A percentile compares a stretch with the other conserved stretches of the same genome.
Evolutionary conservation across 1,139 yeast species (phyloP).

Genomic region (Meyerozyma athensensis): DNA sequence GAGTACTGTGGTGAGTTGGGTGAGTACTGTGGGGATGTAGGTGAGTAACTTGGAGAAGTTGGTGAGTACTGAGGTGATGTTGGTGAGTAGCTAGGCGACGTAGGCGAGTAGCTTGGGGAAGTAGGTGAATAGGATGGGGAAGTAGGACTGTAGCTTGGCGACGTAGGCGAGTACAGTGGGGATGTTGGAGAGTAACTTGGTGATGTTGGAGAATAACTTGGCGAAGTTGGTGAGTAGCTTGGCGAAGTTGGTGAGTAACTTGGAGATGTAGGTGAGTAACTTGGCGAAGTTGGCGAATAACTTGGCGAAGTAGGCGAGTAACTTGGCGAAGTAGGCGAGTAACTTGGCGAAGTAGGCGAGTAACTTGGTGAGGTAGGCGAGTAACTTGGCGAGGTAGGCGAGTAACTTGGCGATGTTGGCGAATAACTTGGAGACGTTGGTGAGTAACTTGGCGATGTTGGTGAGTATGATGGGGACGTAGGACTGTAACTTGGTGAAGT

Average conservation of each 20-base stretch:
- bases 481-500: slow-evolving; percentile 71
- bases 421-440: slow-evolving; percentile 70
- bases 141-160: slow-evolving; percentile 47
- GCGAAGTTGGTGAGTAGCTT: slow-evolving; percentile 47
- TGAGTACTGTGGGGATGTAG: slow-evolving; percentile 15
- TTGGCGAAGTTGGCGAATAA: slow-evolving; percentile 61
- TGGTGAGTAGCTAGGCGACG: slow-evolving; percentile 39
- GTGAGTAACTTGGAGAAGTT: slow-evolving; percentile 17
- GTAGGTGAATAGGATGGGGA: slow-evolving; percentile 51
- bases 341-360: slow-evolving; percentile 67
- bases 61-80: slow-evolving; percentile 44
- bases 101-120: slow-evolving; percentile 29
- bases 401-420: slow-evolving; percentile 69
- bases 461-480: slow-evolving; percentile 71
- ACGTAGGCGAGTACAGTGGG: slow-evolving; percentile 47
- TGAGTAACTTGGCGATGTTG: slow-evolving; percentile 67
- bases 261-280: slow-evolving; percentile 65
- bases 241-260: slow-evolving; percentile 62
- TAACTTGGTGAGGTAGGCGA: slow-evolving; percentile 74
- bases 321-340: slow-evolving; percentile 49
- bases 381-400: slow-evolving; percentile 68
- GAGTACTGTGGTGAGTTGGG: slow-evolving; percentile 13
- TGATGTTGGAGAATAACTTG: slow-evolving; percentile 45
- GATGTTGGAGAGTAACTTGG: slow-evolving; percentile 62
- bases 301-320: slow-evolving; percentile 62